Evolutionary conservation across 495 filamentous ascomycete species (phyloP).

Genomic region (Penicillium macrosclerotiorum): DNA sequence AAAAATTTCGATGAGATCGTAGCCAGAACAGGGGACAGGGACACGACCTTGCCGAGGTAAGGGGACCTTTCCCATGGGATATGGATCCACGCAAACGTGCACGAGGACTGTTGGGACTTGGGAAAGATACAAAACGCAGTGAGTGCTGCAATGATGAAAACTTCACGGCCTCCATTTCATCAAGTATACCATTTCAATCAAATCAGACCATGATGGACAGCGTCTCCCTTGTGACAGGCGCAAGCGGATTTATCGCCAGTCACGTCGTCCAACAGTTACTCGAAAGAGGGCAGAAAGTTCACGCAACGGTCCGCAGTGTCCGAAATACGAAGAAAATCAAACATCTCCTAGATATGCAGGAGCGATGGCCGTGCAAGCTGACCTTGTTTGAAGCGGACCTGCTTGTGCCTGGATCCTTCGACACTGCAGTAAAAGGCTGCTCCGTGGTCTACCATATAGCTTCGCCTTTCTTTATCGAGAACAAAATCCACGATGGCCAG

Average conservation of each 20-base stretch:
- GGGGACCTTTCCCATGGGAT: no score
- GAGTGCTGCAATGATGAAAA: no score
- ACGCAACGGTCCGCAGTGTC: conserved; percentile 14
- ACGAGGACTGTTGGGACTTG: no score
- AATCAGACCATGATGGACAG: no score
- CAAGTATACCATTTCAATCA: no score
- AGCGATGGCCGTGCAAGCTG: conserved; percentile 14
- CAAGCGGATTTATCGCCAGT: conserved; percentile 59
- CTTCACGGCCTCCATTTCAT: background rate
- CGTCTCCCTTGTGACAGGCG: conserved; percentile 18
- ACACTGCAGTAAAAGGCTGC: conserved; percentile 18
- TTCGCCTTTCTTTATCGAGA: conserved; percentile 19
- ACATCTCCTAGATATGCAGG: conserved; percentile 20
- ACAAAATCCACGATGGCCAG: conserved; percentile 17
- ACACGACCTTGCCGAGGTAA: no score
- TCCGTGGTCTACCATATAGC: conserved; percentile 21
- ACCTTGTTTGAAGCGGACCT: conserved; percentile 21
- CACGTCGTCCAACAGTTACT: conserved; percentile 69
- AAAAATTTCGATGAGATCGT: no score
- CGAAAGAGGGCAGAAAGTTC: conserved; percentile 29
- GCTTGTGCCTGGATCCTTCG: conserved; percentile 15
- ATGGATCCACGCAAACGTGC: no score
- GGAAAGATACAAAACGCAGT: no score
- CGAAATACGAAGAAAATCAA: conserved; percentile 12
- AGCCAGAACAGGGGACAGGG: no score